Evolutionary conservation across 2,329 filamentous ascomycete genomes (phyloP).

Genomic region (Alternaria arborescens): DNA sequence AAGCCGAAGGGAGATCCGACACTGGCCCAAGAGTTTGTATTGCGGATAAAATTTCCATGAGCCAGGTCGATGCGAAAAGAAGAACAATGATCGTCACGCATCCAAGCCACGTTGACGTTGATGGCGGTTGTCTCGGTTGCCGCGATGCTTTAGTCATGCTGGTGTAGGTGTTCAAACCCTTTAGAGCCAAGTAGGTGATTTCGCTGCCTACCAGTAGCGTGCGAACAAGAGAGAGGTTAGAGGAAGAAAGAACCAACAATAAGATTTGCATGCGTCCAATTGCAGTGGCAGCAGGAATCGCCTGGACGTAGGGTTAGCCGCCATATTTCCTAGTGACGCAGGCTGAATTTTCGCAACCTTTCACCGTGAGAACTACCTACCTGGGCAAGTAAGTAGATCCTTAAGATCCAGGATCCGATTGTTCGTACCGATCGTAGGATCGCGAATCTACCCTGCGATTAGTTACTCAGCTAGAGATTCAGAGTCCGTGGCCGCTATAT

Average conservation of each 20-base stretch:
- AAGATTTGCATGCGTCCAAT: conserved; percentile 2
- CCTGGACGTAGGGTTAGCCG: background rate
- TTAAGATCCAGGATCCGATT: background rate
- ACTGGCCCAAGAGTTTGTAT: background rate
- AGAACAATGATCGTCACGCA: background rate
- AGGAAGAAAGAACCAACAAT: conserved; percentile 1
- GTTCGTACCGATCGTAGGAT: background rate
- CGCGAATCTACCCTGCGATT: background rate
- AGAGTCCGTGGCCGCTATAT: background rate
- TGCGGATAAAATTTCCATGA: conserved; percentile 1
- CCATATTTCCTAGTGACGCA: background rate
- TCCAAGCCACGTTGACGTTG: background rate
- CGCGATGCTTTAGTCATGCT: background rate
- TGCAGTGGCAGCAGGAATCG: background rate
- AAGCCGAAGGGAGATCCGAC: background rate
- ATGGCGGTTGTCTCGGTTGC: background rate
- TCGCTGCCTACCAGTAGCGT: background rate
- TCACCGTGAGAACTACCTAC: background rate
- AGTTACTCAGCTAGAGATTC: background rate
- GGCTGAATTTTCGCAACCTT: background rate
- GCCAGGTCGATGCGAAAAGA: conserved; percentile 1
- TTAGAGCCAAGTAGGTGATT: background rate
- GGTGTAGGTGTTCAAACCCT: background rate
- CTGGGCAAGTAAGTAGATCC: background rate
- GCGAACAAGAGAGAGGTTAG: background rate